Conservation (phyloP, 371 early-diverging fungal genomes). For the Gilbertella persicaria region DNA sequence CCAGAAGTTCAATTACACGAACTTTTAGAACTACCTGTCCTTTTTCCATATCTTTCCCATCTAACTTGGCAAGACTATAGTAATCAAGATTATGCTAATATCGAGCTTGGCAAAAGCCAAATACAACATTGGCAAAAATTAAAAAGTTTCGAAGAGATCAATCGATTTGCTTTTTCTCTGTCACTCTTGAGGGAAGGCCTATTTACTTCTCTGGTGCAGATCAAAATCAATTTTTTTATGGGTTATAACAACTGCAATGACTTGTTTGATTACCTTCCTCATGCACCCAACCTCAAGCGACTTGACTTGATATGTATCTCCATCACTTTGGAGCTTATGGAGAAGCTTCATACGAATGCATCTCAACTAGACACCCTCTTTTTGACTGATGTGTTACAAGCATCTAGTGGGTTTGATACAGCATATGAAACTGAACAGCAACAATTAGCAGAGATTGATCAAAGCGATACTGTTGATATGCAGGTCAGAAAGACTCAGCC, state of each 20-base stretch:
- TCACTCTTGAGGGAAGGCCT: background rate
- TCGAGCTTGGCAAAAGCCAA: background rate
- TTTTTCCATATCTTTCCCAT: background rate
- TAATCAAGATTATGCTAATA: background rate
- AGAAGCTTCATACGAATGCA: background rate
- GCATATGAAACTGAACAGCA: background rate
- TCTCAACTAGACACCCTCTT: background rate
- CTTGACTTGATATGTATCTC: background rate
- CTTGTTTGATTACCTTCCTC: background rate
- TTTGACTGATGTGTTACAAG: constrained; percentile 2
- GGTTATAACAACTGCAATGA: background rate
- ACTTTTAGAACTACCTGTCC: background rate
- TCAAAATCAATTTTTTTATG: constrained; percentile 1
- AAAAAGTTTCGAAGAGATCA: background rate
- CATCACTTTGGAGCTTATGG: background rate
- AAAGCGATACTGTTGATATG: too few relatives aligned
- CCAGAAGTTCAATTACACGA: background rate
- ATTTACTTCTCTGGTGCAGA: background rate
- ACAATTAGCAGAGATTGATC: too few relatives aligned
- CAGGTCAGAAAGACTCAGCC: too few relatives aligned
- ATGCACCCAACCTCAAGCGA: background rate
- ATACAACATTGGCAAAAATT: background rate
- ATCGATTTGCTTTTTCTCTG: background rate
- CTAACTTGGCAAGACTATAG: constrained; percentile 3
- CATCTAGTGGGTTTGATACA: background rate